Evolutionary conservation across 2,329 filamentous ascomycete genomes (phyloP), one percentile per base, ranked within the genome.

Genomic region (Davidsoniella neocaledoniae): DNA sequence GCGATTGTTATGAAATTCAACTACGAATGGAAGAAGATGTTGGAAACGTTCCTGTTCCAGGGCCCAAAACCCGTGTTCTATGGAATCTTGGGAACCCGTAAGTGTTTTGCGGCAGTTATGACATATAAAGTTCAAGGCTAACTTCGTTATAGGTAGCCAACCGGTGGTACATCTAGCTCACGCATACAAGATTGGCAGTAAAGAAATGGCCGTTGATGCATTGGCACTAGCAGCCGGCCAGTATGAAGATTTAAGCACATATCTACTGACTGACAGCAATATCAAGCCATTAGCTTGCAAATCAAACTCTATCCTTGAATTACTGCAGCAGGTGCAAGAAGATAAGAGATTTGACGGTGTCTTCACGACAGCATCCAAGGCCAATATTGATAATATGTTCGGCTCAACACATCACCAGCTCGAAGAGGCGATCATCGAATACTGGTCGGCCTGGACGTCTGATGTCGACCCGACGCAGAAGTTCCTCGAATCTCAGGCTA

Each of bases 91-190:
- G 74, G 80, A 42, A 86, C 86, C 49, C 73, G 86, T 91, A 75
- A 51, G 83, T 67, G 46, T 21, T 37, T 38, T 39, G 40, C 8
- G 17, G 14, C 21, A 21, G 26, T 23, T 23, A 40, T 12, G 8
- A n/a, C 40, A 25, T 38, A 10, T 45, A 25, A 19, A 25, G 23
- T 7, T n/a, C 12, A 23, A 23, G 10, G 14, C 47, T 49, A 29
- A 53, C 53, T 53, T 49, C 50, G 4, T 17, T 43, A 37, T 55
- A 90, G 84, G 94, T 54, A 90, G 83, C 16, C 86, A 95, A 58
- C 85, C 90, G 1, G 69, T 96, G n/a, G 91, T 96, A 52, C 91
- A 96, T 59, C 73, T 98, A 2, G 88, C 79, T n/a, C 95, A 94
- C 61, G 91, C 87, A 8, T 90, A 83, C 60, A 90, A 98, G 67